These are phyloP conservation scores for Mycena albidolilacea DNA, from an alignment of 768 basidiomycete species.

Conservation along the genomic window DNA sequence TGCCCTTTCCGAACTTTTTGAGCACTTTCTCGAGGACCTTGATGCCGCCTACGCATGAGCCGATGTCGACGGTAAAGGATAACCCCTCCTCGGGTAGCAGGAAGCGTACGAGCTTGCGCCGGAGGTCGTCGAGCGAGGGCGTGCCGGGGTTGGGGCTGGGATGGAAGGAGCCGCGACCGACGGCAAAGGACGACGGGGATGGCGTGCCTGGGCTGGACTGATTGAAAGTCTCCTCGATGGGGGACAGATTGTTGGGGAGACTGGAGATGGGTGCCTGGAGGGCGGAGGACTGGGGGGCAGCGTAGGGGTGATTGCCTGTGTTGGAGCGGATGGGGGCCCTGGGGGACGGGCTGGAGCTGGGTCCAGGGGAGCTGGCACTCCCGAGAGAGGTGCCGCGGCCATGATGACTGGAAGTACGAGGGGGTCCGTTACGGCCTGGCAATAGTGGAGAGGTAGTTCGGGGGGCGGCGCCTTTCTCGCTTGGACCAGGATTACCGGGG, in stretches of 20 bases:
- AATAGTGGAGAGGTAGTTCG: conserved; percentile 64
- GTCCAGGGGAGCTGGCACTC: conserved; percentile 54
- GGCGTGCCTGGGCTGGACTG: conserved; percentile 56
- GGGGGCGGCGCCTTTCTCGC: conserved; percentile 52
- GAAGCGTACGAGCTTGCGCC: conserved; percentile 92
- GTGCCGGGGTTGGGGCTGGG: conserved; percentile 53
- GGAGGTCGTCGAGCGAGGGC: conserved; percentile 81
- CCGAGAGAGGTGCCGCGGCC: conserved; percentile 70
- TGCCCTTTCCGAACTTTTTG: conserved; percentile 88
- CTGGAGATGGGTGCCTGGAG: conserved; percentile 51
- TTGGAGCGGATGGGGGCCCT: conserved; percentile 65
- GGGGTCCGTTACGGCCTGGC: conserved; percentile 48
- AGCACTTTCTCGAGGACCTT: conserved; percentile 92
- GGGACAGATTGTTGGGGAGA: conserved; percentile 69
- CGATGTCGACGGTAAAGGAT: conserved; percentile 84
- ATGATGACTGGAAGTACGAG: conserved; percentile 43
- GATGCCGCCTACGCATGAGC: conserved; percentile 83
- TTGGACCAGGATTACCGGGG: conserved; percentile 61
- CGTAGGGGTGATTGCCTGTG: conserved; percentile 71
- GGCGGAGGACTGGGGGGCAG: conserved; percentile 63
- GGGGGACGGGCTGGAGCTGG: conserved; percentile 48
- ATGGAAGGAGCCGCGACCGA: conserved; percentile 74
- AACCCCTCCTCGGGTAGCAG: conserved; percentile 86
- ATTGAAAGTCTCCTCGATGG: conserved; percentile 78
- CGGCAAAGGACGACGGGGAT: conserved; percentile 69